phyloP scores from a whole-genome alignment of 2,329 filamentous ascomycete species.

The Madurella mycetomatis region DNA sequence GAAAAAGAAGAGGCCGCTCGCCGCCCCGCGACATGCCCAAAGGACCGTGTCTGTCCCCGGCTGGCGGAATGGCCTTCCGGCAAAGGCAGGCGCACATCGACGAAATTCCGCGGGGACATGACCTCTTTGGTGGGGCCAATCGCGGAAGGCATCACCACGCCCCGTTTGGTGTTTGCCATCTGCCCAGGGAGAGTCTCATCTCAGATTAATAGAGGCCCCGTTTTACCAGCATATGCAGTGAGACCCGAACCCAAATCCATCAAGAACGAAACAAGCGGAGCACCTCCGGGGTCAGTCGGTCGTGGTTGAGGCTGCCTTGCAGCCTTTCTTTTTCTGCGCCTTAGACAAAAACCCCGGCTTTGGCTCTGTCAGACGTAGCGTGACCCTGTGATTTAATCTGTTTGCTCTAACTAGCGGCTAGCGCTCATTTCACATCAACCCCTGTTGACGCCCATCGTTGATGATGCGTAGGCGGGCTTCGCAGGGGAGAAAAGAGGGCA shows the following conservation, averaged over 20 bases:
- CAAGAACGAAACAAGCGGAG: no score
- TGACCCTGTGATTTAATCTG: neutral
- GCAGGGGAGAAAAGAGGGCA: no score
- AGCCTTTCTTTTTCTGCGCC: neutral
- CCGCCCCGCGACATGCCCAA: no score
- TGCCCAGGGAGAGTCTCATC: neutral
- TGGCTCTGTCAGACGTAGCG: neutral
- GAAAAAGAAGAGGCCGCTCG: no score
- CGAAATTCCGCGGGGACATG: neutral
- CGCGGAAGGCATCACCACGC: neutral
- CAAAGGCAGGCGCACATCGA: neutral
- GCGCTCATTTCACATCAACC: neutral
- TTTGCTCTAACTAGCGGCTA: neutral
- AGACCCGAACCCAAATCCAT: no score
- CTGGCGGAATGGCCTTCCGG: no score
- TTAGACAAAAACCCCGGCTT: neutral
- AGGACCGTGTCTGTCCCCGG: no score
- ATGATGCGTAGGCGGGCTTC: neutral
- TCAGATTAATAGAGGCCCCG: neutral
- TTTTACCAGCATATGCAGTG: no score
- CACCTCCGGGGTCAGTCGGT: neutral
- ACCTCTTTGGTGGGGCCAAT: conserved; percentile 1
- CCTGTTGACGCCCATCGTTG: neutral
- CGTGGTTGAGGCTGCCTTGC: neutral
- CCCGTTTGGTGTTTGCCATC: neutral